Conservation (phyloP, 139 green algal genomes). For the Yamagishiella unicocca region DNA sequence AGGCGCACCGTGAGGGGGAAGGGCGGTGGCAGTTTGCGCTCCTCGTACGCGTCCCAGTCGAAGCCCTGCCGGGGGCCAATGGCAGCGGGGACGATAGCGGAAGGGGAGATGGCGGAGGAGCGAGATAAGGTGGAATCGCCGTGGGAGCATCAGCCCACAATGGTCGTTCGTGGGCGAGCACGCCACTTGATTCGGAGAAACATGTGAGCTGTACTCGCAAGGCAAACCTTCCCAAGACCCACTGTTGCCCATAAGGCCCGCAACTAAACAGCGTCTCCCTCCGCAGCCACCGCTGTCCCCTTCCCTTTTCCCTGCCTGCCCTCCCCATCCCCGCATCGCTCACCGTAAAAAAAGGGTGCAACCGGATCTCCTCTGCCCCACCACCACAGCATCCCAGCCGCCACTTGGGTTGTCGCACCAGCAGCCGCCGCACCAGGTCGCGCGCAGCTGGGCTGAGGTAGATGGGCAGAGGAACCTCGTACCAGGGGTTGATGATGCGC, state of each 20-base stretch:
- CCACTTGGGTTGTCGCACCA: constrained; percentile 42
- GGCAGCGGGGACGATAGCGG: background rate
- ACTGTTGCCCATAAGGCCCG: no score
- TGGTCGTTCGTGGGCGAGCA: no score
- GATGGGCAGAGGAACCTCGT: constrained; percentile 15
- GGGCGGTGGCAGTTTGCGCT: constrained; percentile 1
- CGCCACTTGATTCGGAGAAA: no score
- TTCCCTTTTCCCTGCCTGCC: background rate
- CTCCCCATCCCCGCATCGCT: background rate
- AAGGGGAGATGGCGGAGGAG: background rate
- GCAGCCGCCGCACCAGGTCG: constrained; percentile 34
- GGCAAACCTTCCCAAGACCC: no score
- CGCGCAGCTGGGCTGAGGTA: constrained; percentile 14
- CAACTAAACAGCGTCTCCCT: background rate
- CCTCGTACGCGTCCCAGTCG: constrained; percentile 31
- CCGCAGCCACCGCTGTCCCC: no score
- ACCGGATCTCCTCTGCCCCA: constrained; percentile 24
- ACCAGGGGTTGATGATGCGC: constrained; percentile 43
- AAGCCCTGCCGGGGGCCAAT: background rate
- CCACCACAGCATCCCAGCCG: constrained; percentile 26
- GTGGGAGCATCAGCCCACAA: no score
- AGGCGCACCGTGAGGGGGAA: background rate
- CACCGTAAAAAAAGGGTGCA: constrained; percentile 33
- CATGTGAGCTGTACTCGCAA: no score
- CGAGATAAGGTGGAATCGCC: background rate